Percentiles rank a stretch among this genome's conserved stretches.
phyloP scores from a whole-genome alignment of 2,329 filamentous ascomycete genomes.

The Curvularia eragrostidis region DNA sequence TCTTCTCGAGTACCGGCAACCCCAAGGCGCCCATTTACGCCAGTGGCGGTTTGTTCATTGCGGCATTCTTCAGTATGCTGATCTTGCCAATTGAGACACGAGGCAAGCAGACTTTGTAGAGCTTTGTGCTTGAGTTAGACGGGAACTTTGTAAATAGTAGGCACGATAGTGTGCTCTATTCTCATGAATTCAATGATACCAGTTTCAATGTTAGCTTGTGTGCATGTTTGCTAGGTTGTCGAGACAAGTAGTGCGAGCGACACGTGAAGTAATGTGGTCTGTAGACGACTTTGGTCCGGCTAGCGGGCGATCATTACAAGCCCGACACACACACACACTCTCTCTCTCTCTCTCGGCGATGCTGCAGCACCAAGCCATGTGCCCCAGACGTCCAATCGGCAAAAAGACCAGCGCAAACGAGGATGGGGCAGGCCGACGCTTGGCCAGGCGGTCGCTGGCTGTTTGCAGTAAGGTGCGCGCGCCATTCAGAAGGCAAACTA shows the following conservation, averaged over 20 bases:
- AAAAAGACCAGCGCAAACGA: not conserved
- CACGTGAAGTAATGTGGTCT: not conserved
- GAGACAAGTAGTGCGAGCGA: not conserved
- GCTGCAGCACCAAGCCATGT: not conserved
- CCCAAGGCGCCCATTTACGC: conserved; percentile 55
- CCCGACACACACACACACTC: not conserved
- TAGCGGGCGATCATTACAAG: conserved; percentile 1
- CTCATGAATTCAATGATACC: not conserved
- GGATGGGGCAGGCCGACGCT: not conserved
- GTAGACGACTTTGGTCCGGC: not conserved
- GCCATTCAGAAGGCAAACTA: not conserved
- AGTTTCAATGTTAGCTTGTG: not conserved
- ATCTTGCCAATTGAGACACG: conserved; percentile 54
- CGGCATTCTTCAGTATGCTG: conserved; percentile 53
- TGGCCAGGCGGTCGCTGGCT: not conserved
- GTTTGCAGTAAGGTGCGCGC: conserved; percentile 9
- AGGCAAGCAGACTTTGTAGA: conserved; percentile 52
- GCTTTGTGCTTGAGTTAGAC: not conserved
- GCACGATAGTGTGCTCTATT: not conserved
- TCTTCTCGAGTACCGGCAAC: conserved; percentile 48
- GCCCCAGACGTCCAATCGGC: not conserved
- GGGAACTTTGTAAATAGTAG: not conserved
- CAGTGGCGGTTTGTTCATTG: conserved; percentile 53
- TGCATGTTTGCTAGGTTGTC: not conserved
- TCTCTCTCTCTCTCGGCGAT: not conserved